Conservation (phyloP, 129 eudicot genomes). For the Silybum marianum region DNA sequence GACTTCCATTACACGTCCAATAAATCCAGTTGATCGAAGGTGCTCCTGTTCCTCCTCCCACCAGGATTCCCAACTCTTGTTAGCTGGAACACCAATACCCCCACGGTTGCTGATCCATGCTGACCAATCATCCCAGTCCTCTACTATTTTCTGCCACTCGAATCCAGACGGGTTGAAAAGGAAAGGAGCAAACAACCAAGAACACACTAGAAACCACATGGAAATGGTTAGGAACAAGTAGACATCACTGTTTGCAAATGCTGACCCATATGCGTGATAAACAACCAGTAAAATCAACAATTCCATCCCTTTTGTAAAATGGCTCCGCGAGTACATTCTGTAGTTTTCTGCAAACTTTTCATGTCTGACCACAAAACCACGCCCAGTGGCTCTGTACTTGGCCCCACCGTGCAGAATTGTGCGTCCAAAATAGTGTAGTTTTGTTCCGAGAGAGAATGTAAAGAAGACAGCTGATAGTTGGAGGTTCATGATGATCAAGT, state of each 20-base stretch:
- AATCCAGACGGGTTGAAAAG: constrained; percentile 76
- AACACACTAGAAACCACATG: constrained; percentile 70
- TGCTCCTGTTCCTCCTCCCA: constrained; percentile 84
- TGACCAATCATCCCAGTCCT: constrained; percentile 73
- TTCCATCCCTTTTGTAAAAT: constrained; percentile 66
- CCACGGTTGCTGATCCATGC: constrained; percentile 43
- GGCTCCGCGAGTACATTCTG: constrained; percentile 83
- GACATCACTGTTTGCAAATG: constrained; percentile 17
- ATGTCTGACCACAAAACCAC: constrained; percentile 78
- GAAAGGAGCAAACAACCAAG: constrained; percentile 79
- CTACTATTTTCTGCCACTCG: constrained; percentile 80
- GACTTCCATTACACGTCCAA: constrained; percentile 29
- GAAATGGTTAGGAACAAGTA: constrained; percentile 46
- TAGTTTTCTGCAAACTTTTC: constrained; percentile 85
- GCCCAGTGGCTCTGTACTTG: constrained; percentile 81
- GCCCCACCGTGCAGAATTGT: constrained; percentile 79
- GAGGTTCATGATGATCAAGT: constrained; percentile 64
- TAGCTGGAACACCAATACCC: constrained; percentile 34
- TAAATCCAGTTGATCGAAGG: constrained; percentile 39
- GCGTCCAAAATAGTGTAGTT: constrained; percentile 68
- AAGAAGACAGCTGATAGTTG: constrained; percentile 70
- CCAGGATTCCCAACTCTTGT: constrained; percentile 81
- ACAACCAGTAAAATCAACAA: constrained; percentile 48
- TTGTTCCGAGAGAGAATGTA: constrained; percentile 78
- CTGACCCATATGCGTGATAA: constrained; percentile 44